Evolutionary conservation across 2,329 filamentous ascomycete genomes (phyloP), one percentile per base, ranked within the genome.

Genomic region (Alternaria incomplexa): DNA sequence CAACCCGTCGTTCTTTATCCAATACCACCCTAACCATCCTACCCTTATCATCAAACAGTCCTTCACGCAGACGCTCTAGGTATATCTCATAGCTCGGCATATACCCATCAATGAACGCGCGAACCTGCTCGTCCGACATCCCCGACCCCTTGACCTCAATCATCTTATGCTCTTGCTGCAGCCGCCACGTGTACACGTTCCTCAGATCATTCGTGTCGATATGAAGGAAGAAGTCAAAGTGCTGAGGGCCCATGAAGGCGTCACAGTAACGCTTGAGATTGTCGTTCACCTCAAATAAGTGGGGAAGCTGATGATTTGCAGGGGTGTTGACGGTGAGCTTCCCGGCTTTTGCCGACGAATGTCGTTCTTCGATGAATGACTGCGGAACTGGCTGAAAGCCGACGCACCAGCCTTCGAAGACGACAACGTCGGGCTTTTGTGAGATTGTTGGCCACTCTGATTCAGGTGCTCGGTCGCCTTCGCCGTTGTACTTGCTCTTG

Each of bases 391-490:
- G 80, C 6, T 89, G 88, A 81, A 97, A 97, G 3, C 93, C 94
- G 12, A 97, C 89, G 78, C 91, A 96, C 94, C 93, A 97, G 17
- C 94, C 93, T 79, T 97, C 93, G 66, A 97, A 89, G 55, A 97
- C 87, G 22, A 97, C 85, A 7, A 95, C 88, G 55, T 86, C 84
- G 2, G 88, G 80, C n/a, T 79, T 82, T 3, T 77, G 80, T 68
- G 88, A 88, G 62, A 90, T 84, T 13, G 75, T 74, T 25, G 84
- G 81, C 92, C 93, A 96, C 50, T 85, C 75, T 11, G 80, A 81
- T 60, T 86, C 80, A 0, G 90, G 87, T 1, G 87, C 83, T 53
- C 93, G 89, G 80, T 97, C 93, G 22, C 93, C 93, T 64, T 90
- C 86, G 11, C 93, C 93, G 22, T 83, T 81, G 80, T 89, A 93